phyloP scores from a whole-genome alignment of 257 asterid species.

The Craterostigma plantagineum region DNA sequence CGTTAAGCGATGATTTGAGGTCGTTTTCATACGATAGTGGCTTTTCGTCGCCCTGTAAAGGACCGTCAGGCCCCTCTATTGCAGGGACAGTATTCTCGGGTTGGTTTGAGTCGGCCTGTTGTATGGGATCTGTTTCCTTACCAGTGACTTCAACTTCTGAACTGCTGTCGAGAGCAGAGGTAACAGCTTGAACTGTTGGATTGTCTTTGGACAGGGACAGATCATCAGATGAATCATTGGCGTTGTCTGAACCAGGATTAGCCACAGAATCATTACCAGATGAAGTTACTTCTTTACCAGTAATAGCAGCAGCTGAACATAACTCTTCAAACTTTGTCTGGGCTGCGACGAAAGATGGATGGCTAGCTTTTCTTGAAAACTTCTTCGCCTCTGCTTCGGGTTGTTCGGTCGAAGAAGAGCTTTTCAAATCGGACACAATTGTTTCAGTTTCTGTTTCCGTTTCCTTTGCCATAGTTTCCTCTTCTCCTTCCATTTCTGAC shows the following conservation, averaged over 20 bases:
- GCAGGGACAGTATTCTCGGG: conserved; percentile 14
- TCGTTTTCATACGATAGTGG: too few relatives aligned
- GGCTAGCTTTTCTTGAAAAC: conserved; percentile 36
- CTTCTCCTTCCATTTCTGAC: conserved; percentile 15
- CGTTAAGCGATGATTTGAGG: conserved; percentile 38
- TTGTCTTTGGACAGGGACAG: conserved; percentile 20
- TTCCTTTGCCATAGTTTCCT: conserved; percentile 11
- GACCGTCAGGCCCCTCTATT: conserved; percentile 13
- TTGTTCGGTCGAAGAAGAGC: conserved; percentile 13
- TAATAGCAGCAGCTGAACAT: conserved; percentile 19
- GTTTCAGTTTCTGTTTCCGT: conserved; percentile 18
- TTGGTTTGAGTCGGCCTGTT: conserved; percentile 4
- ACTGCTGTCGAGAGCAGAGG: conserved; percentile 80
- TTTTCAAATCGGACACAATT: conserved; percentile 12
- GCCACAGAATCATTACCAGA: conserved; percentile 17
- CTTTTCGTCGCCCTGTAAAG: conserved; percentile 16
- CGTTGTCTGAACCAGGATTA: conserved; percentile 22
- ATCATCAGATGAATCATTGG: conserved; percentile 20
- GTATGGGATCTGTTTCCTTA: conserved; percentile 18
- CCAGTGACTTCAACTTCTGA: too few relatives aligned
- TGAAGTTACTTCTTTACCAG: too few relatives aligned
- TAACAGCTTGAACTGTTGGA: conserved; percentile 23
- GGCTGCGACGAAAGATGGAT: conserved; percentile 78
- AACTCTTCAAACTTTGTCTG: conserved; percentile 81
- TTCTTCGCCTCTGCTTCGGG: conserved; percentile 32